Conservation (phyloP, 2,329 filamentous ascomycete genomes). For the Arachnomyces sp. region DNA sequence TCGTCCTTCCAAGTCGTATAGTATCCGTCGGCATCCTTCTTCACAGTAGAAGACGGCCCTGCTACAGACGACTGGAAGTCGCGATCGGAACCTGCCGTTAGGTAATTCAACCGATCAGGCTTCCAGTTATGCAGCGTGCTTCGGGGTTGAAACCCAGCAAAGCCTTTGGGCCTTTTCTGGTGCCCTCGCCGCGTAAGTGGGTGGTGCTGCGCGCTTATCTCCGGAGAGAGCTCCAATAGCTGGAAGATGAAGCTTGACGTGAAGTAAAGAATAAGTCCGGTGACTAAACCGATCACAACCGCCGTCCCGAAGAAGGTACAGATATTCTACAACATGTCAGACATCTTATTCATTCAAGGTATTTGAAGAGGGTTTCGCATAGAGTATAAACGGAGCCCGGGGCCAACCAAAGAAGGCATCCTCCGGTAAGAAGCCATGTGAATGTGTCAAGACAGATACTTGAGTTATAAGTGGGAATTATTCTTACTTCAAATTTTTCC, state of each 20-base stretch:
- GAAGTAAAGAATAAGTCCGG: slow-evolving; percentile 54
- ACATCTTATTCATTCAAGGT: slow-evolving; percentile 5
- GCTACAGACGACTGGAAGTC: slow-evolving; percentile 12
- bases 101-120: no score
- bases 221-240: slow-evolving; percentile 40
- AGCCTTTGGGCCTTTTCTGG: no score
- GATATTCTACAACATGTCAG: no score
- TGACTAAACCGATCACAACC: slow-evolving; percentile 56
- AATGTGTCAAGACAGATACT: slow-evolving; percentile 1
- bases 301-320: slow-evolving; percentile 57
- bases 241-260: slow-evolving; percentile 50
- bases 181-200: slow-evolving; percentile 8
- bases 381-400: no score
- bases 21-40: background rate
- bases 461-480: no score
- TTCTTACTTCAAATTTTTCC: slow-evolving; percentile 49
- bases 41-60: background rate
- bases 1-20: slow-evolving; percentile 13
- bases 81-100: background rate
- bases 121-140: slow-evolving; percentile 6
- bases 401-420: no score
- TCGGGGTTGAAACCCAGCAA: slow-evolving; percentile 7
- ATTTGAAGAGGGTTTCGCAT: no score
- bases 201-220: slow-evolving; percentile 14
- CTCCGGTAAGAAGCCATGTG: no score